These are phyloP conservation scores for Pyrus communis DNA, from an alignment of 306 rosid genomes.

Conservation along the genomic window DNA sequence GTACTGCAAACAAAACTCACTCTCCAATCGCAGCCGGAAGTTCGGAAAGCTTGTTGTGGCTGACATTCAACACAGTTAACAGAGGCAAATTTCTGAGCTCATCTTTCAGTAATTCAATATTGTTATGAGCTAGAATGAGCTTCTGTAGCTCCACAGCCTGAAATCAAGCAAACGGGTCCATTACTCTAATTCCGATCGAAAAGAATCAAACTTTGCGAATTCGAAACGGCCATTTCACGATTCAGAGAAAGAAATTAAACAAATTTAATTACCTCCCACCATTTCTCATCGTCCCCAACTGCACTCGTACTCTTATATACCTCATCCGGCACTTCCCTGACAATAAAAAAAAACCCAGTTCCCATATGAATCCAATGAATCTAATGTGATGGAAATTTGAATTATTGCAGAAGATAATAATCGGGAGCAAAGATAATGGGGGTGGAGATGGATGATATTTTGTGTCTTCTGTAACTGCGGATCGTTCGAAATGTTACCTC, in stretches of 20 bases:
- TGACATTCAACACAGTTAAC: conserved; percentile 66
- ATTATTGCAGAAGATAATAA: neutral
- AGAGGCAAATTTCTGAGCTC: conserved; percentile 60
- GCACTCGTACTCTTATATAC: conserved; percentile 66
- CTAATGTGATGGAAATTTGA: neutral
- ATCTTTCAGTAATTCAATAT: conserved; percentile 52
- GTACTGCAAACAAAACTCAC: conserved; percentile 39
- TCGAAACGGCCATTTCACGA: neutral
- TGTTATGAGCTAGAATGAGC: conserved; percentile 80
- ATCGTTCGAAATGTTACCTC: conserved; percentile 23
- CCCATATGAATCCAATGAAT: neutral
- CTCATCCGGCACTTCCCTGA: conserved; percentile 75
- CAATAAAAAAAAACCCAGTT: neutral
- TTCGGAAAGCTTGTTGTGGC: conserved; percentile 67
- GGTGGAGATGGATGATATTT: neutral
- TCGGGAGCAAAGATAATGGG: neutral
- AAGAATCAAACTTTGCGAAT: neutral
- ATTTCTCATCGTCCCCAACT: conserved; percentile 57
- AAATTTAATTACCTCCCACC: conserved; percentile 77
- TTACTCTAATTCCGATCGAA: neutral
- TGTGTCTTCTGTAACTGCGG: neutral
- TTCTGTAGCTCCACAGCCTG: conserved; percentile 92
- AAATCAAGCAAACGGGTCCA: neutral
- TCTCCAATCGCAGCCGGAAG: conserved; percentile 88
- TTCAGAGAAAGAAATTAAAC: neutral